Base-by-base conservation (phyloP, 2,329 filamentous ascomycete species). In the Xenoacremonium recifei region DNA sequence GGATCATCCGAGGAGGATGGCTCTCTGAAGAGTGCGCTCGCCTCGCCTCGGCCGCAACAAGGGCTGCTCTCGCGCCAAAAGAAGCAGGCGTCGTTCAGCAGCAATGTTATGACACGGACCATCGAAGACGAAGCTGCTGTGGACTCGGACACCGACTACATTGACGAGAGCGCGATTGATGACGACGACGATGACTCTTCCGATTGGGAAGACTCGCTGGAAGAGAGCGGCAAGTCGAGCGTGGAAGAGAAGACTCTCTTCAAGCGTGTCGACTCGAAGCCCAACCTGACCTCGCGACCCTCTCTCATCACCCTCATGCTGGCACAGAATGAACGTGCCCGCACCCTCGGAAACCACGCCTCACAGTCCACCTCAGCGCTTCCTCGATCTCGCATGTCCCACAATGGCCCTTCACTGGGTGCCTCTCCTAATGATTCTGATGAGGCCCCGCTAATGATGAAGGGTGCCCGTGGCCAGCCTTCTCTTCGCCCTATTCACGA, bases 301-400 rank as follows among this genome's bases (percentile, higher is more conserved):
- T 97, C 92, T 3, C 79, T 97, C 30, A 85, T 99, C 52, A 96
- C 91, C 1, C 83, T 92, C 39, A 85, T 92, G 76, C 82, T 99
- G 62, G 86, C 73, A 11, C 84, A 95, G 60, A 85, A 81, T 51
- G 85, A 88, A 63, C 84, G 87, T 37, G 79, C 84, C 35, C 76
- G 75, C 58, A 83, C 75, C 40, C 76, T 92, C n/a, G 78, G 82
- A 49, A 84, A 84, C 61, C 79, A 76, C 39, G 84, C 84, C 18
- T 68, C 84, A 67, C 69, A 86, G 72, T 71, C 84, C 62, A 65
- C 89, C 65, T 69, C 90, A 69, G 64, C 90, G 71, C 66, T 91
- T 70, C 55, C 87, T 72, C 60, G 85, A 71, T 51, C 79, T 57
- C 63, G 87, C 68, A 41, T 81, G 66, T 45, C 65, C 7, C 69